A percentile compares a stretch with the other conserved stretches of the same genome.
phyloP scores from a whole-genome alignment of 768 basidiomycete genomes.

The Lactarius sanguifluus region DNA sequence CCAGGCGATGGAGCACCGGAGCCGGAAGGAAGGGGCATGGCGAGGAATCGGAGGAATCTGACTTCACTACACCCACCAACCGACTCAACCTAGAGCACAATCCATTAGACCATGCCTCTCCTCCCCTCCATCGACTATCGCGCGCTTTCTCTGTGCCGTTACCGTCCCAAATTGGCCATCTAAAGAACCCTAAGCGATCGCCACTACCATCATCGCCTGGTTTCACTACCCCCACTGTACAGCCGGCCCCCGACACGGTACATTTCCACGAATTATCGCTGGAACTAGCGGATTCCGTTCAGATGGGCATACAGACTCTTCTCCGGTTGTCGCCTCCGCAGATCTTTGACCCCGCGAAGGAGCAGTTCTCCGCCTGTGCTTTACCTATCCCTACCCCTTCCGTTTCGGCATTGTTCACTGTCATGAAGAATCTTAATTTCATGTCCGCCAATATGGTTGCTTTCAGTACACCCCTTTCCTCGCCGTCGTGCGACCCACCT shows the following conservation, averaged over 20 bases:
- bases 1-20: constrained; percentile 22
- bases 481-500: constrained; percentile 16
- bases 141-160: constrained; percentile 79
- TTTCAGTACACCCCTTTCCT: constrained; percentile 38
- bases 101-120: constrained; percentile 36
- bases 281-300: constrained; percentile 88
- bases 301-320: constrained; percentile 88
- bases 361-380: constrained; percentile 89
- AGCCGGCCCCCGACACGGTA: constrained; percentile 36
- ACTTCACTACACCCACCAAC: constrained; percentile 37
- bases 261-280: constrained; percentile 70
- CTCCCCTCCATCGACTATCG: constrained; percentile 54
- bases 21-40: constrained; percentile 28
- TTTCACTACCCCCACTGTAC: constrained; percentile 30
- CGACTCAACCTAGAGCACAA: constrained; percentile 36
- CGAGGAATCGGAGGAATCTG: constrained; percentile 33
- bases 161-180: constrained; percentile 72
- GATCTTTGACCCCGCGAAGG: constrained; percentile 87
- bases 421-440: constrained; percentile 93
- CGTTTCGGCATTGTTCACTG: constrained; percentile 83
- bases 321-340: constrained; percentile 89
- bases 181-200: constrained; percentile 64
- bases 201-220: constrained; percentile 28
- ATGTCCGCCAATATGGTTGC: constrained; percentile 81
- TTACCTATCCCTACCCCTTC: constrained; percentile 85